Base-by-base conservation (phyloP, 495 filamentous ascomycete genomes). In the Tuber melanosporum region DNA sequence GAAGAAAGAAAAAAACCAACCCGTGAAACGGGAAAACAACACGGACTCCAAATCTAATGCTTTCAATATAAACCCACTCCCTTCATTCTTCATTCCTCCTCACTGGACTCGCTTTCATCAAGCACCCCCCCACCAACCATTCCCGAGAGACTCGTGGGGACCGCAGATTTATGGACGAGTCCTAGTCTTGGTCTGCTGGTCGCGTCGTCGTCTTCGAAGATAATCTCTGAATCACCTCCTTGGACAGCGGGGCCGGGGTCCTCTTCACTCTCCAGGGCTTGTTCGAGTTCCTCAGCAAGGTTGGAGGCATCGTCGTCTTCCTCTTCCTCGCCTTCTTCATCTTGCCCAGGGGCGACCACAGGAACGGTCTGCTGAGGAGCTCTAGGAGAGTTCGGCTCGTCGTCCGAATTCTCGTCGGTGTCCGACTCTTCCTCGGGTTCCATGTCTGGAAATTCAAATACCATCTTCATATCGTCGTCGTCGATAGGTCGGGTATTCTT, bases 221-320 rank as follows among this genome's bases (percentile, higher is more conserved):
- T 80, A 8, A 80, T 76, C 73, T 71, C 77, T 1, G 70, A 49
- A 62, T 78, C 76, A 12, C 79, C 78, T 2, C 78, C 76, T 22
- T 78, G 75, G 0, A 71, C 70, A 26, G 72, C 77, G 19, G 47
- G 26, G 66, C 72, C 75, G 10, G 36, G 10, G 43, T 81, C 78
- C 44, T 80, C 79, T 20, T 45, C 80, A 46, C 74, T 71, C 44
- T 75, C 81, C 8, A 82, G 52, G 43, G 82, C 81, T 73, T 77
- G 76, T 70, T 79, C 80, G 19, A 82, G 66, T 42, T 80, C 9
- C 44, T 77, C 72, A 3, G 47, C 73, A 20, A 82, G 45, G 77
- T 78, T 74, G 15, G 76, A 71, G 10, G 43, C 78, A 26, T 82
- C 81, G 19, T 80, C 74, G 52, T 78, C 81, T 7, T 80, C 77